Evolutionary conservation across 305 asterid species (phyloP).

Genomic region (Rubia balearica): DNA sequence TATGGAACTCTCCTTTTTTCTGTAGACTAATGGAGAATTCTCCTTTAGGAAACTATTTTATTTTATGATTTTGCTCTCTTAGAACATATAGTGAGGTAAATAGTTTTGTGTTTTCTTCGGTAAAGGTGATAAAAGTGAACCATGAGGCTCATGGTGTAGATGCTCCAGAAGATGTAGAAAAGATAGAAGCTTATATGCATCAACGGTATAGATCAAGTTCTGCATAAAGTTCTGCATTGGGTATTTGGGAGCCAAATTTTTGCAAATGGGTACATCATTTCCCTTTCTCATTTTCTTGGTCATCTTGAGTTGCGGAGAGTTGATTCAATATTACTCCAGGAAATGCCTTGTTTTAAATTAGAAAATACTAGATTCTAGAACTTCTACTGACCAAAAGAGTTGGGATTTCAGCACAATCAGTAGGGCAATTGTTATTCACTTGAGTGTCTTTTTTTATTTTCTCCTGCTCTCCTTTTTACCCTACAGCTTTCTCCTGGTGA

Average conservation of each 20-base stretch:
- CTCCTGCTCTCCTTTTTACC: slow-evolving; percentile 9
- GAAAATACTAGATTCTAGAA: not conserved
- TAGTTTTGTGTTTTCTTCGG: not conserved
- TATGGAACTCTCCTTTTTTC: not conserved
- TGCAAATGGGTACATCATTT: not conserved
- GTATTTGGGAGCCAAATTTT: not conserved
- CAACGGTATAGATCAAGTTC: slow-evolving; percentile 16
- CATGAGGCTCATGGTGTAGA: slow-evolving; percentile 76
- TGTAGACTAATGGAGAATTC: not conserved
- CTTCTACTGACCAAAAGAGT: not conserved
- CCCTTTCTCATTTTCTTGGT: not conserved
- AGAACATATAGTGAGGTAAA: not conserved
- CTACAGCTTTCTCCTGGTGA: slow-evolving; percentile 91
- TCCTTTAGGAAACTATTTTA: not conserved
- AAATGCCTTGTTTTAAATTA: not conserved
- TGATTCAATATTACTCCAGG: not conserved
- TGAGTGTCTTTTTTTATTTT: not conserved
- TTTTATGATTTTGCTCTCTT: not conserved
- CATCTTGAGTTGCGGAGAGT: not conserved
- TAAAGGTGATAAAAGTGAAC: slow-evolving; percentile 68
- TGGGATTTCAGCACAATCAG: not conserved
- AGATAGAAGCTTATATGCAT: slow-evolving; percentile 49
- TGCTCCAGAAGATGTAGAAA: slow-evolving; percentile 57
- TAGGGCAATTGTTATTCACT: not conserved
- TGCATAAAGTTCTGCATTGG: not conserved